phyloP scores from a whole-genome alignment of 495 filamentous ascomycete species.

The Parachaetomium inaequale region DNA sequence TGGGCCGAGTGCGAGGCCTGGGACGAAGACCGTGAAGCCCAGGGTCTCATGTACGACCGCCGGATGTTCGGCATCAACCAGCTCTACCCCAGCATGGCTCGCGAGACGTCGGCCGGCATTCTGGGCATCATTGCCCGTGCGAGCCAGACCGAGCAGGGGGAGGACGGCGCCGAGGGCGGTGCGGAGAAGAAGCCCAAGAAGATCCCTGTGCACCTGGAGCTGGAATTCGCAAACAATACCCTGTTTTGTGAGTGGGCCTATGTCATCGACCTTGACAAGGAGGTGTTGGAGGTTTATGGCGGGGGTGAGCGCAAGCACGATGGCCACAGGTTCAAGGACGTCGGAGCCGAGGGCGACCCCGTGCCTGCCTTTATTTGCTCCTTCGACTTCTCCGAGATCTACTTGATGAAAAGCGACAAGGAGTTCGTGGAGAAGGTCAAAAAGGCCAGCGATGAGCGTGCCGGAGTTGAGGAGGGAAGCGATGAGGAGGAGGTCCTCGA shows the following conservation, averaged over 20 bases:
- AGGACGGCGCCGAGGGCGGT: neutral
- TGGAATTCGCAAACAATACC: conserved; percentile 10
- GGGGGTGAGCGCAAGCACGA: conserved; percentile 14
- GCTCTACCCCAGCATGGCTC: conserved; percentile 12
- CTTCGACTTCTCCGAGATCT: conserved; percentile 6
- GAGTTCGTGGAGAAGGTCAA: conserved; percentile 9
- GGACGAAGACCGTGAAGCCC: neutral
- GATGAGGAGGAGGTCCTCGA: neutral
- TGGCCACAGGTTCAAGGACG: conserved; percentile 16
- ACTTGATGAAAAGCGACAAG: neutral
- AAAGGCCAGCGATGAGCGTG: neutral
- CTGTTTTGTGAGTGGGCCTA: conserved; percentile 23
- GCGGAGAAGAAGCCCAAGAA: conserved; percentile 5
- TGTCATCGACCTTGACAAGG: conserved; percentile 19
- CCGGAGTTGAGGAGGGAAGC: neutral
- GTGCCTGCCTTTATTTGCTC: conserved; percentile 10
- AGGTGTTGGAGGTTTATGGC: conserved; percentile 18
- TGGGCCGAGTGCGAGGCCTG: conserved; percentile 12
- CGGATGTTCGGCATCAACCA: neutral
- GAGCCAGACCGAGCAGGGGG: neutral
- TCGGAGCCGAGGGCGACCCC: neutral
- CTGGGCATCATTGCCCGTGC: conserved; percentile 14
- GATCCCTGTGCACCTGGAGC: conserved; percentile 3
- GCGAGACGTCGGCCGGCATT: conserved; percentile 10
- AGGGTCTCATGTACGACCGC: neutral